Base-by-base conservation (phyloP, 148 eudicot species). In the Fallopia convolvulus region DNA sequence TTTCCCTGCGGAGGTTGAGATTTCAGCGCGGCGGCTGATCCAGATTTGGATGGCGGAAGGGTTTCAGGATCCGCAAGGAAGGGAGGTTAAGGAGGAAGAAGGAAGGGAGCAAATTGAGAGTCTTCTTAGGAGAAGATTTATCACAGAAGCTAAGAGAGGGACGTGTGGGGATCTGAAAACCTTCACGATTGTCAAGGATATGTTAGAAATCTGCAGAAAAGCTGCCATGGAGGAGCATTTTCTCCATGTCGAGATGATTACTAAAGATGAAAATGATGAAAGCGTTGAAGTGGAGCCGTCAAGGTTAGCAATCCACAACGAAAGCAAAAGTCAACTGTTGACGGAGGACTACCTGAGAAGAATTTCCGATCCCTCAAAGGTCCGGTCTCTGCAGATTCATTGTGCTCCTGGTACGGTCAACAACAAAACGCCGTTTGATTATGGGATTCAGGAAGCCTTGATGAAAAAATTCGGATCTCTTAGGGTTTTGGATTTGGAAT, bases 21-120 rank as follows among this genome's bases (percentile, higher is more conserved):
- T 78, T 47, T 55, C 52, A 6, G 76, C 76, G 10, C 76, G 76
- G 75, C 75, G 71, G 76, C 76, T 82, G 11, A 78, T 78, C 33
- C 78, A 78, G 36, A 70, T 82, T 77, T 82, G 84, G 84, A 49
- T 70, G 56, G 84, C 84, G 36, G 81, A 82, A 60, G 79, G 81
- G 65, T 74, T 82, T 70, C 75, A 74, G 70, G 48, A 65, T 42
- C 46, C 39, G 47, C 74, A 17, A 3, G 72, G 78, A 23, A 75
- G 72, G 68, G 44, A 13, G 17, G 13, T 18, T 3, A 68, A 44
- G 48, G 84, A 82, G 63, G 81, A 78, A 68, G 26, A 52, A 42
- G 84, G 84, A 14, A 36, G 71, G 81, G 63, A 75, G 2, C 41
- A 70, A 58, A 52, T 82, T 52, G 17, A 82, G 10, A 4, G 40